Base-by-base conservation (phyloP, 179 eudicot species). In the Beta corolliflora region DNA sequence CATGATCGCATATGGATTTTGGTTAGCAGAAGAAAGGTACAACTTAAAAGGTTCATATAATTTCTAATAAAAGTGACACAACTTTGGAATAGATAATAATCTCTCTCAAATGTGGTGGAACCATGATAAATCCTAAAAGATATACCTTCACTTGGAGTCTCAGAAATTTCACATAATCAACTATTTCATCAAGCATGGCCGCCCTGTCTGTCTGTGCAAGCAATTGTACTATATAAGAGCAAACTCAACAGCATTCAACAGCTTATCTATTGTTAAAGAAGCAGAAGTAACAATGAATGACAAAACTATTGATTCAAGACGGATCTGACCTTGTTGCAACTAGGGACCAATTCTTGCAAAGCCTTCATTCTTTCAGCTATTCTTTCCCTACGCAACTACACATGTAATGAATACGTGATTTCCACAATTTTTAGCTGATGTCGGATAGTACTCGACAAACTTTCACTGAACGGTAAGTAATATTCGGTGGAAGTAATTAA, bases 321-420 rank as follows among this genome's bases (percentile, higher is more conserved):
- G 77, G 45, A 13, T 76, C 85, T 44, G 74, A 95, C 99, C 96
- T 94, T 95, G 88, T 91, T 95, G 89, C 97, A 92, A 86, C 97
- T 91, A 7, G 99, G 99, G 84, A 95, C 98, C 80, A 95, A 88
- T 78, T 92, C 99, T 87, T 95, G 99, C 88, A 95, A 83, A 80
- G 99, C 99, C 88, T 88, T 94, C 91, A 94, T 92, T 84, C 99
- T 90, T 81, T 95, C 98, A 12, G 99, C 93, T 88, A 95, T 95
- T 82, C 98, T 92, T 86, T 94, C 99, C 88, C 99, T 91, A 74
- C 99, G 97, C 80, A 94, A 81, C 99, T 95, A 77, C 55, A 81
- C 12, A 55, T 68, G 52, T 31, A 46, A 69, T 11, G 68, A 10
- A 67, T 9, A 31, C 41, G 41, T 31, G 7, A 71, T 52, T 53